phyloP scores from a whole-genome alignment of 176 grass and related monocot genomes.

The Zoysia pacifica region DNA sequence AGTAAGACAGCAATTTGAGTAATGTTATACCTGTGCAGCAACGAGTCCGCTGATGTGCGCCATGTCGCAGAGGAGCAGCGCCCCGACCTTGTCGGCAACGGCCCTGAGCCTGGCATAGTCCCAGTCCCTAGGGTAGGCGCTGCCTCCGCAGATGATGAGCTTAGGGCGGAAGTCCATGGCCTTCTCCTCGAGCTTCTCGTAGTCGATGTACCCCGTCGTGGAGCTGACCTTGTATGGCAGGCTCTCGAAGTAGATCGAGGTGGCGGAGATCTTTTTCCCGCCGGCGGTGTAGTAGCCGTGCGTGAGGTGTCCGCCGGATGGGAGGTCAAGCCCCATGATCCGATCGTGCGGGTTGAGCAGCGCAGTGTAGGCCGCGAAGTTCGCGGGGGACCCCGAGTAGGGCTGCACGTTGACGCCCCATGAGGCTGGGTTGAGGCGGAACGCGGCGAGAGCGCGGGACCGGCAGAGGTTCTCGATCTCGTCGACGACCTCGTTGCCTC shows the following conservation, averaged over 20 bases:
- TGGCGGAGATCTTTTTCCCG: constrained; percentile 96
- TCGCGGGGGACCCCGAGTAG: constrained; percentile 94
- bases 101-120: constrained; percentile 81
- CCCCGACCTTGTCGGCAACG: constrained; percentile 86
- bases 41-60: constrained; percentile 98
- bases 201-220: constrained; percentile 70
- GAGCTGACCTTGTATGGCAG: constrained; percentile 90
- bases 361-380: constrained; percentile 97
- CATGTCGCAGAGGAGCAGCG: constrained; percentile 94
- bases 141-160: constrained; percentile 97
- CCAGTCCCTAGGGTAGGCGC: constrained; percentile 97
- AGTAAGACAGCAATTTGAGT: background rate
- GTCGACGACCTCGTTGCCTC: constrained; percentile 96
- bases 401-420: constrained; percentile 99
- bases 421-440: constrained; percentile 54
- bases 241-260: constrained; percentile 97
- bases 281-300: constrained; percentile 95
- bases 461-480: constrained; percentile 91
- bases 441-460: constrained; percentile 70
- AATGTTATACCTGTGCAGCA: constrained; percentile 64
- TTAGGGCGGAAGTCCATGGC: constrained; percentile 97
- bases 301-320: constrained; percentile 84
- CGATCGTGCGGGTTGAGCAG: constrained; percentile 94
- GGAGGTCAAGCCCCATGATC: constrained; percentile 98
- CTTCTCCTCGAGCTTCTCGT: constrained; percentile 98